Percentiles rank a stretch among this genome's conserved stretches.
Conservation (phyloP, 441 rosid genomes). For the Arabidopsis hybrid region DNA sequence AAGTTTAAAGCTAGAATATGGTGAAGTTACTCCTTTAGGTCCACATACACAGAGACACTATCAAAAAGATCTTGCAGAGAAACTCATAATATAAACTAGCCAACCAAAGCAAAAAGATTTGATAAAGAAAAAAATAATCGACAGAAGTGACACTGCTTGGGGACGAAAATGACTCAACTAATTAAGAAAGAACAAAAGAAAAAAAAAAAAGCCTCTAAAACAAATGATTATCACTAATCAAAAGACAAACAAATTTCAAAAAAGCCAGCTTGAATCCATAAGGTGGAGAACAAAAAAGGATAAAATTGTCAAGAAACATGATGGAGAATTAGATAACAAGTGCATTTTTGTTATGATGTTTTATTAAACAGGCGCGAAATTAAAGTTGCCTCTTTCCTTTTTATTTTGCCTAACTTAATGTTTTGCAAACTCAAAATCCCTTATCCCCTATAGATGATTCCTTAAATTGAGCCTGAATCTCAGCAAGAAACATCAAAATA, state of each 20-base stretch:
- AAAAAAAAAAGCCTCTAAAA: not conserved
- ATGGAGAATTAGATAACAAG: constrained; percentile 41
- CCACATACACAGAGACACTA: constrained; percentile 43
- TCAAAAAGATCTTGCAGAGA: constrained; percentile 36
- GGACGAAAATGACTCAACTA: constrained; percentile 43
- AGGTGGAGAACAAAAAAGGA: not conserved
- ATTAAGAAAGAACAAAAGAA: constrained; percentile 7
- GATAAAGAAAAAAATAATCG: constrained; percentile 1
- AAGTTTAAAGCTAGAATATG: constrained; percentile 37
- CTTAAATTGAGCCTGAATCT: constrained; percentile 46
- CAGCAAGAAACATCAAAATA: constrained; percentile 19
- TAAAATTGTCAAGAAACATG: constrained; percentile 42
- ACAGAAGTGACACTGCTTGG: constrained; percentile 32
- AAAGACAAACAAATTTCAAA: constrained; percentile 3
- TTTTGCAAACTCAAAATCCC: constrained; percentile 9
- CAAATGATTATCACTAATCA: constrained; percentile 32
- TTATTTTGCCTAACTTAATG: constrained; percentile 34
- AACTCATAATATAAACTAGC: constrained; percentile 28
- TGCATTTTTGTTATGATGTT: constrained; percentile 40
- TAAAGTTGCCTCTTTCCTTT: constrained; percentile 31
- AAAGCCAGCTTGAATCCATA: constrained; percentile 43
- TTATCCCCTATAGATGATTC: constrained; percentile 35
- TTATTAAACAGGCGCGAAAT: constrained; percentile 39
- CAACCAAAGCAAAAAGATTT: constrained; percentile 29
- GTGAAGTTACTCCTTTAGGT: constrained; percentile 41